Conservation (phyloP, 2,329 filamentous ascomycete genomes). For the Fusarium mundagurra region DNA sequence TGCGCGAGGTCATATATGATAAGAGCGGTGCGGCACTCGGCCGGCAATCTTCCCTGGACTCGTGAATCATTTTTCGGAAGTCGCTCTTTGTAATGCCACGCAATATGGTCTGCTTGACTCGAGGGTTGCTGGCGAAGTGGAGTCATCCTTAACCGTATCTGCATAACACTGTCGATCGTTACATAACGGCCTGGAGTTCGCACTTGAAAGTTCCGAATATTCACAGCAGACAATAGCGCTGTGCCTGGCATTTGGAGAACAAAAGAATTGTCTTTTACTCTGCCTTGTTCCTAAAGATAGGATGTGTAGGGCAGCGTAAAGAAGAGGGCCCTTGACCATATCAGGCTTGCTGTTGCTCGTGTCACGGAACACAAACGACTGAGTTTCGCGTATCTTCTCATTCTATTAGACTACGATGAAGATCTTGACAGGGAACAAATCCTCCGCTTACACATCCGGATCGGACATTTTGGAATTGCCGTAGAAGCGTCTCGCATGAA, state of each 20-base stretch:
- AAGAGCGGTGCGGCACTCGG: slow-evolving; percentile 20
- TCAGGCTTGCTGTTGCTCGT: not conserved
- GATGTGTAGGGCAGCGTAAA: not conserved
- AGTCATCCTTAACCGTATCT: not conserved
- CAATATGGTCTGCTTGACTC: slow-evolving; percentile 1
- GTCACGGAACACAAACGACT: not conserved
- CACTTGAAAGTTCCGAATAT: not conserved
- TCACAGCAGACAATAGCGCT: not conserved
- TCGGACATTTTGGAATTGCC: slow-evolving; percentile 1
- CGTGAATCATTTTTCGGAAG: not conserved
- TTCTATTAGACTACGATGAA: not conserved
- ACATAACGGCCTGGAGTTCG: not conserved
- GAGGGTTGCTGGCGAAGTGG: not conserved
- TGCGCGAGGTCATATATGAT: not conserved
- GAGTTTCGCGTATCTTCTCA: not conserved
- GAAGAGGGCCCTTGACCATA: not conserved
- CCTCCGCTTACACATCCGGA: not conserved
- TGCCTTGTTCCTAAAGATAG: not conserved
- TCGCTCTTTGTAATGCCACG: slow-evolving; percentile 1
- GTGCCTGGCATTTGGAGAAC: not conserved
- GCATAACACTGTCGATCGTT: slow-evolving; percentile 8
- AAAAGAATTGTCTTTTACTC: fast-evolving
- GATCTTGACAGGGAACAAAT: not conserved
- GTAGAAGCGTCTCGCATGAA: not conserved
- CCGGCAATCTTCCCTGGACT: slow-evolving; percentile 1